These are phyloP conservation scores for Dothiorella sarmentorum DNA, from an alignment of 2,329 filamentous ascomycete species.

Conservation along the genomic window DNA sequence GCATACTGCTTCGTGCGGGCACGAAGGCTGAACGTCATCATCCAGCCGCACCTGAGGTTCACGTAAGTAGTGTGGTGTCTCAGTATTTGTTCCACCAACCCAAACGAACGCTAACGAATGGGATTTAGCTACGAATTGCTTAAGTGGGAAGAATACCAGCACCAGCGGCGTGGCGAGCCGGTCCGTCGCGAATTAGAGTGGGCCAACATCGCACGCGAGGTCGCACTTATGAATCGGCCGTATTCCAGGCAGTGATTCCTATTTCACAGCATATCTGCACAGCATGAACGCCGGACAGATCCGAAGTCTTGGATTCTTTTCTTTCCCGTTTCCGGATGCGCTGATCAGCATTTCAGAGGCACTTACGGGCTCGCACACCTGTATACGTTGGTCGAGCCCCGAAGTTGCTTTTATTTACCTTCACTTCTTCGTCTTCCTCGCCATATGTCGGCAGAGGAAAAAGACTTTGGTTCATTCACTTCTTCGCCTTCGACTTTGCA, in stretches of 20 bases:
- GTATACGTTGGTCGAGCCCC: not conserved
- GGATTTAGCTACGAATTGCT: constrained; percentile 72
- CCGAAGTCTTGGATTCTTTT: not conserved
- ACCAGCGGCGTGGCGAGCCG: constrained; percentile 50
- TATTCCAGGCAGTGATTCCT: constrained; percentile 59
- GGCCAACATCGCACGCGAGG: constrained; percentile 81
- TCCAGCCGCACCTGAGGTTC: constrained; percentile 93
- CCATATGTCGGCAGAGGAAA: not conserved
- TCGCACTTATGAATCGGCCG: constrained; percentile 92
- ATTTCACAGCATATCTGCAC: not conserved
- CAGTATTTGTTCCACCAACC: not conserved
- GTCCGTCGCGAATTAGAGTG: constrained; percentile 83
- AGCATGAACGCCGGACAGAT: not conserved
- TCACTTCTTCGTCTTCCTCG: not conserved
- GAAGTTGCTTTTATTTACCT: not conserved
- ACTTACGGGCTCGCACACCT: not conserved
- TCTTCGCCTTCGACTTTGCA: not conserved
- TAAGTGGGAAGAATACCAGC: constrained; percentile 86
- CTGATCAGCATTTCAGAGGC: not conserved
- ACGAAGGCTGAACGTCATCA: constrained; percentile 91
- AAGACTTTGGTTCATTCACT: not conserved
- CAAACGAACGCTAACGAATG: not conserved
- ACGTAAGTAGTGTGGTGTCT: constrained; percentile 51
- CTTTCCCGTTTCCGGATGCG: not conserved
- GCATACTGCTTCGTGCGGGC: constrained; percentile 97